phyloP scores from a whole-genome alignment of 495 filamentous ascomycete species.

The Penicillium coffeae region DNA sequence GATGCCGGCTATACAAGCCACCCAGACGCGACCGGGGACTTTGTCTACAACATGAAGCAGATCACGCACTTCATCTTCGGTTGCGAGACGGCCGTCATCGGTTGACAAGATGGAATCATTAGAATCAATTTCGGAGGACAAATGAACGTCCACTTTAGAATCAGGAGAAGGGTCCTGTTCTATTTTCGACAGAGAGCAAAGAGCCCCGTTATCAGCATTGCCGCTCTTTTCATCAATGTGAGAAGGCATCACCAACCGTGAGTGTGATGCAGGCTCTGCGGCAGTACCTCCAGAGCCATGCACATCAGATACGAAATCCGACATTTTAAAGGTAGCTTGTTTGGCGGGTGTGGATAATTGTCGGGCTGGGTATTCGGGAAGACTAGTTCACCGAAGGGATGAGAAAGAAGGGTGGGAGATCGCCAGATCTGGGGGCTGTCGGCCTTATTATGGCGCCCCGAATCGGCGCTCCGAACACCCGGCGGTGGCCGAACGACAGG shows the following conservation, averaged over 20 bases:
- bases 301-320: conserved; percentile 4
- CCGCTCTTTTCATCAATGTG: not conserved
- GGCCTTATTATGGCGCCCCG: too few relatives aligned
- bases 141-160: conserved; percentile 2
- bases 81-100: conserved; percentile 10
- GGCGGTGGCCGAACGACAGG: too few relatives aligned
- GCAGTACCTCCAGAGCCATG: conserved; percentile 6
- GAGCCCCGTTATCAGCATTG: conserved; percentile 5
- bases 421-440: too few relatives aligned
- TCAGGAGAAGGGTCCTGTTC: conserved; percentile 4
- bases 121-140: not conserved
- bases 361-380: too few relatives aligned
- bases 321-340: conserved; percentile 4
- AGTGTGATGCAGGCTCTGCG: conserved; percentile 7
- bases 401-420: too few relatives aligned
- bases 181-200: conserved; percentile 8
- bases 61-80: conserved; percentile 12
- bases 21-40: conserved; percentile 9
- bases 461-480: too few relatives aligned
- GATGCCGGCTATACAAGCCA: conserved; percentile 6
- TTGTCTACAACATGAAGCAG: conserved; percentile 15
- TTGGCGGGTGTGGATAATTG: too few relatives aligned
- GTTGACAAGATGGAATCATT: not conserved
- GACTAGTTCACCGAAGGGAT: too few relatives aligned
- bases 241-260: conserved; percentile 14